Evolutionary conservation across 169 alveolate species (phyloP), one percentile per base, ranked within the genome.

Genomic region (Cryptosporidium ubiquitum): DNA sequence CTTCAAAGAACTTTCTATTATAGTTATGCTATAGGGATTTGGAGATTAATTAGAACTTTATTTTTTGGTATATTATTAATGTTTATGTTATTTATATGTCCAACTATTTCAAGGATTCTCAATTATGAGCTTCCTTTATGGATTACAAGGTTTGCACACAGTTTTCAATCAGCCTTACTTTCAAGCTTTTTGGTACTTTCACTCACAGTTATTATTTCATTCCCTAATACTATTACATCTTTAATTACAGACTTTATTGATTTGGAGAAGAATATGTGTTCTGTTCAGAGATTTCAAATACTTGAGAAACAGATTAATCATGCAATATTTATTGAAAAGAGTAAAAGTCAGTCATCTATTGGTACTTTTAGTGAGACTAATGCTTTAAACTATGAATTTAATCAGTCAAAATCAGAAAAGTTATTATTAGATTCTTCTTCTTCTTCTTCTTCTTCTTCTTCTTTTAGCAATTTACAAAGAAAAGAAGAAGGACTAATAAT

Each of bases 251-350:
- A 79, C n/a, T 60, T 79, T 49, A 79, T 79, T 60, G 89, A 79
- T 6, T 79, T 79, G 55, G 89, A 79, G 33, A 79, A 61, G 51
- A 64, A 79, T 35, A 79, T 79, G 89, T 79, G 89, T 79, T 79
- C 89, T 6, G 75, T 79, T 29, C 89, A 79, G n/a, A 79, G 89
- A 47, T 79, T 79, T 40, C 89, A 79, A 29, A 42, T 79, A 14
- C 68, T 79, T 9, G 75, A 79, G 61, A 79, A 79, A 14, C 89
- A 79, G 40, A 79, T 79, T 14, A 64, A 66, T 5, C 75, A 61
- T 39, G 49, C 71, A n/a, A 64, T 64, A 20, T 37, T 31, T 37
- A 26, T 64, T 37, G 71, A 64, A 9, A 37, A 33, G 4, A 37
- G n/a, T 31, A 64, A 64, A 5, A 64, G 71, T 18, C 71, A 10